Conservation (phyloP, 306 rosid species). For the Oxytropis ochrocephala region DNA sequence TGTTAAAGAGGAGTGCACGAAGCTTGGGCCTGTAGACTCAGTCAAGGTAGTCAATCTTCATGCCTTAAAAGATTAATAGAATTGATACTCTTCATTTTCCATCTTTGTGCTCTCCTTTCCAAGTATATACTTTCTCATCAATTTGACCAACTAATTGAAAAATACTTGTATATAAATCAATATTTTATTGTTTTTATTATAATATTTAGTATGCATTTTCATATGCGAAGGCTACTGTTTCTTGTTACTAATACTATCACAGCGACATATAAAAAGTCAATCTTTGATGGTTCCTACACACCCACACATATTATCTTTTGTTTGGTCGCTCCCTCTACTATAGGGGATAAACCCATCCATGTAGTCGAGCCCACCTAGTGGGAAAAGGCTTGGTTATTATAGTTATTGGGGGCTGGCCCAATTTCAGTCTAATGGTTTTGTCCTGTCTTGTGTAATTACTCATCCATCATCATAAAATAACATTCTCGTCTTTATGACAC, state of each 20-base stretch:
- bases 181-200: background rate
- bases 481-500: no score
- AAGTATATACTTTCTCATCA: background rate
- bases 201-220: background rate
- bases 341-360: no score
- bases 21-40: slow-evolving; percentile 75
- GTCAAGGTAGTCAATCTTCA: slow-evolving; percentile 56
- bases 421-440: no score
- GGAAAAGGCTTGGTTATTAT: no score
- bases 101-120: background rate
- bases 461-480: no score
- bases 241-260: background rate
- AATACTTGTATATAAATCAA: background rate
- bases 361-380: no score
- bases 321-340: background rate
- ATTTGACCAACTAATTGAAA: background rate
- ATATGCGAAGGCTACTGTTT: background rate
- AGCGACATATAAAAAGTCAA: background rate
- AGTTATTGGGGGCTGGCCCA: no score
- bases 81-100: background rate
- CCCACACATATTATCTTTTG: background rate
- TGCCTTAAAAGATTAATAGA: background rate
- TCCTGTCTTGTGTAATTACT: no score
- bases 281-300: background rate
- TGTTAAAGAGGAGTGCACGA: slow-evolving; percentile 76